Evolutionary conservation across 768 basidiomycete genomes (phyloP), one percentile per base, ranked within the genome.

Genomic region (Cystobasidium tubakii): DNA sequence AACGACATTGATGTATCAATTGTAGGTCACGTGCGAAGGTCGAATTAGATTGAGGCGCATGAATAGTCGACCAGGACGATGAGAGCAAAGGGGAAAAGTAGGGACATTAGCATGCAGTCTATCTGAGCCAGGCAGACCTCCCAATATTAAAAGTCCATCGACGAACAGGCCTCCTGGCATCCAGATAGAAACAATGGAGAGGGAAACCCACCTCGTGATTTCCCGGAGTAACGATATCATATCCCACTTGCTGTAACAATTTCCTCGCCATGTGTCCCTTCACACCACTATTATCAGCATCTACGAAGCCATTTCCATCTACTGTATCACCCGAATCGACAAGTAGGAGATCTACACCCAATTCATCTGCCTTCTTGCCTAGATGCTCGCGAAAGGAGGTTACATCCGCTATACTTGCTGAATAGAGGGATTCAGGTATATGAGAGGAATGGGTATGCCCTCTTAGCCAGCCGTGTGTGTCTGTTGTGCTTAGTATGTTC

Each of bases 401-500:
- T 79, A 93, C 89, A 76, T 91, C 90, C n/a, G 91, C 92, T 31
- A 44, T 33, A 19, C 57, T 33, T 55, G 23, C 55, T 6, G 55
- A 70, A 36, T 71, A 74, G 23, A 63, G 42, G 13, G 73, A 36
- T 43, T 75, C 74, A 12, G 66, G 70, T 29, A 46, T 62, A 33
- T 25, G 34, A 17, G 9, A 42, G 19, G 33, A 77, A 65, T 39
- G 63, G 13, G 46, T 54, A 33, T 62, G 50, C 65, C 75, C 76
- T 46, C 66, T n/a, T 10, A 66, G n/a, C 70, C 69, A 76, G 81
- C 82, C 86, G 82, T 90, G 88, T 44, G 86, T 89, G 80, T 93
- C 91, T 0, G 92, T 93, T 1, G 91, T 93, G 77, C 88, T 87
- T 57, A 93, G 84, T 77, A 93, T 85, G 79, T 94, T 94, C 79